A percentile compares a stretch with the other conserved stretches of the same genome.
These are phyloP conservation scores for Teunomyces tritomae DNA, from an alignment of 805 yeast species.

Conservation along the genomic window DNA sequence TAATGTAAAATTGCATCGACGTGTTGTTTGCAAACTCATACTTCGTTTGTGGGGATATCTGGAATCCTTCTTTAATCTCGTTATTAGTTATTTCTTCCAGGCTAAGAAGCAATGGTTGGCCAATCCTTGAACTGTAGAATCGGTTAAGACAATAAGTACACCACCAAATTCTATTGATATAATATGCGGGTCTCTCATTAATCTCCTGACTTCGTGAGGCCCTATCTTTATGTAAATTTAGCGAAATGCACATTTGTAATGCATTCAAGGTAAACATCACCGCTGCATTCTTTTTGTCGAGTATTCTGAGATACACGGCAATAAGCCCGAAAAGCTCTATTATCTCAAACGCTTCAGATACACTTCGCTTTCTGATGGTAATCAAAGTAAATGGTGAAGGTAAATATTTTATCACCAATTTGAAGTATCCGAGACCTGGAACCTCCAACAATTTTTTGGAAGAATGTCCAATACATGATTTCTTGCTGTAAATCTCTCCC, in stretches of 20 bases:
- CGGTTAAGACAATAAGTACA: constrained; percentile 25
- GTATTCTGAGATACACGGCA: constrained; percentile 20
- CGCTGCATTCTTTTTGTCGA: constrained; percentile 28
- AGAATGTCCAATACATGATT: constrained; percentile 8
- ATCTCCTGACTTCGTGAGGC: constrained; percentile 8
- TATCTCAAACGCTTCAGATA: constrained; percentile 16
- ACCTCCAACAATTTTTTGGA: constrained; percentile 2
- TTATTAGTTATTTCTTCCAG: constrained; percentile 17
- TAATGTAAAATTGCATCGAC: constrained; percentile 17
- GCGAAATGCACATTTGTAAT: constrained; percentile 24
- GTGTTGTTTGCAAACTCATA: constrained; percentile 13
- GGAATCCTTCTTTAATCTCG: not conserved
- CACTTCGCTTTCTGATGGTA: constrained; percentile 9
- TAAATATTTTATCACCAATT: constrained; percentile 15
- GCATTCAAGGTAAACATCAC: constrained; percentile 22
- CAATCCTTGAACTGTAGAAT: constrained; percentile 22
- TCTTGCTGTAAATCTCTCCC: constrained; percentile 19
- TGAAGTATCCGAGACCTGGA: constrained; percentile 23
- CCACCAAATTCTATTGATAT: constrained; percentile 20
- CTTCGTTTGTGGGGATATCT: constrained; percentile 5
- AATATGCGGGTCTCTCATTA: constrained; percentile 5
- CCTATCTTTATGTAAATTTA: constrained; percentile 22
- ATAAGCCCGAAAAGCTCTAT: constrained; percentile 24
- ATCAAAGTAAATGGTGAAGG: constrained; percentile 19
- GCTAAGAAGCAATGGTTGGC: constrained; percentile 21